Percentiles rank a stretch among this genome's conserved stretches.
phyloP scores from a whole-genome alignment of 1,139 yeast species.

The Protomyces inouyei region DNA sequence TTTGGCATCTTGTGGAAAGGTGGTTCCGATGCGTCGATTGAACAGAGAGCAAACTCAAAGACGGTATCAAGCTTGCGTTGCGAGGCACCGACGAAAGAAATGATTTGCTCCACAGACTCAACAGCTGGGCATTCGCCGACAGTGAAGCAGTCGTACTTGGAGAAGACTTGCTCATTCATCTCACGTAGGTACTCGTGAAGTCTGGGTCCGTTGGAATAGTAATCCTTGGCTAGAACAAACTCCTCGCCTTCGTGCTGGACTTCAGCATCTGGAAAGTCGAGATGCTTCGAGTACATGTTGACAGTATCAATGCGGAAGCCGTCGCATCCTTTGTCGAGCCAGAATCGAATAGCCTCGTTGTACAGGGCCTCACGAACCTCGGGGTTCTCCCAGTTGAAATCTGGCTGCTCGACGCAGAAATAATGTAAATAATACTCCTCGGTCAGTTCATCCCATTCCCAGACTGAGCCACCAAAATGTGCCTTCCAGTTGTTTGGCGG shows the following conservation, averaged over 20 bases:
- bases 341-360: constrained; percentile 48
- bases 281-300: constrained; percentile 51
- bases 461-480: constrained; percentile 51
- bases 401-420: constrained; percentile 54
- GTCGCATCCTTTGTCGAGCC: constrained; percentile 56
- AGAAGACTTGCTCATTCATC: constrained; percentile 46
- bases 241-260: constrained; percentile 44
- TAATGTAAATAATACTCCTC: constrained; percentile 52
- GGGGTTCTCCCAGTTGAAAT: constrained; percentile 57
- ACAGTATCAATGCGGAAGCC: constrained; percentile 59
- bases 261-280: constrained; percentile 50
- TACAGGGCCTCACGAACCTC: constrained; percentile 51
- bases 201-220: constrained; percentile 49
- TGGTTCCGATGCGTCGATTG: constrained; percentile 34
- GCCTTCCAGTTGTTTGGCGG: constrained; percentile 58
- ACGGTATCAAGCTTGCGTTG: constrained; percentile 52
- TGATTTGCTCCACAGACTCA: constrained; percentile 45
- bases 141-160: constrained; percentile 52
- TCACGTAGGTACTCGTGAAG: constrained; percentile 57
- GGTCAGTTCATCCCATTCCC: constrained; percentile 53
- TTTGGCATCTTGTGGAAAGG: constrained; percentile 39
- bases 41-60: constrained; percentile 49
- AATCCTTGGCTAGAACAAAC: constrained; percentile 44
- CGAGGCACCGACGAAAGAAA: constrained; percentile 46
- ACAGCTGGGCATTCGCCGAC: constrained; percentile 53